Evolutionary conservation across 805 yeast species (phyloP), one percentile per base, ranked within the genome.

Genomic region (Phaffomyces opuntiae): DNA sequence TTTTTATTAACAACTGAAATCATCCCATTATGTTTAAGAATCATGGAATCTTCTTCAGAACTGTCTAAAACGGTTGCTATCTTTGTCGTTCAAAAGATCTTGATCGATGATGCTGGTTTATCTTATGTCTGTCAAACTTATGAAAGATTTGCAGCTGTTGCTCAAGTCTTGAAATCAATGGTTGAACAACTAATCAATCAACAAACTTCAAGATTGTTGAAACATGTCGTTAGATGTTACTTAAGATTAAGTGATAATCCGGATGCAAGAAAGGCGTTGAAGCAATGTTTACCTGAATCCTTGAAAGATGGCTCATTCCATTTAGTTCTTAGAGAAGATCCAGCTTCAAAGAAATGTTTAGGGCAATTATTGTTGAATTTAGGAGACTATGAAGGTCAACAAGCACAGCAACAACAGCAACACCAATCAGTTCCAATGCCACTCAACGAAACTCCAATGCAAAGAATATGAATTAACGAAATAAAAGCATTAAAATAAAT

Each of bases 1-100:
- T 91, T 93, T 60, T 68, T 91, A 57, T 72, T 91, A 39, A 82
- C 96, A n/a, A 93, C 99, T 0, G 99, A 91, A 63, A 91, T 93
- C 55, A 95, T 93, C 32, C 99, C 99, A 6, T 68, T 93, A 46
- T 93, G 99, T 62, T 70, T 91, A 48, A 82, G 93, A 56, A 91
- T 93, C 50, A 91, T 91, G 96, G 98, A 91, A 62, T 80, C 90
- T 1, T 88, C 96, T 8, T 84, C 96, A 0, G 99, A 93, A 61
- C 73, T 91, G 43, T 83, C 95, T 41, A 91, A 93, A 60, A 93
- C 98, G 0, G 99, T 91, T 25, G 99, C 99, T 5, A 90, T 91
- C 47, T 91, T 93, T 69, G 91, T 93, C 49, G 84, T 93, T 39
- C 97, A 91, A 61, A 91, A 90, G 65, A 91, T 91, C 45, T 72